Evolutionary conservation across 805 yeast genomes (phyloP), one percentile per base, ranked within the genome.

Genomic region (Candida easanensis): DNA sequence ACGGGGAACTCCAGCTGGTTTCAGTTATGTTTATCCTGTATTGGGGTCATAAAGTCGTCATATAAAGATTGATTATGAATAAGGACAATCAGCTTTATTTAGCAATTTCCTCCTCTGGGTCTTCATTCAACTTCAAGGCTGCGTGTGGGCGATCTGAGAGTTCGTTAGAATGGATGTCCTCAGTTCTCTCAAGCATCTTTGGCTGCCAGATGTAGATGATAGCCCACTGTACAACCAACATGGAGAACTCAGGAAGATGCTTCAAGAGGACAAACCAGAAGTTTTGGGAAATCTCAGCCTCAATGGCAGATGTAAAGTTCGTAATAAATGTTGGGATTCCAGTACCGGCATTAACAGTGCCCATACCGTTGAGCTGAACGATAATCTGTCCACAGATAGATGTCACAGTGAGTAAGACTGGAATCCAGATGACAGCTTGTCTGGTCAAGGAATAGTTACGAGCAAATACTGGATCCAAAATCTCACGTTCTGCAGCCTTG

Each of bases 381-480:
- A 31, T 4, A 26, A 30, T 13, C 13, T 19, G 36, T 33, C 41
- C 41, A 22, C 28, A 2, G 15, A 37, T 10, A 6, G 40, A 33
- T 16, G 22, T n/a, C 16, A 33, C 15, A 3, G 30, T n/a, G 4
- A 41, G 38, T 9, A 26, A 14, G 4, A 49, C 30, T 8, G 53
- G 53, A 17, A 46, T 44, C 36, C 39, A 39, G 32, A 46, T 6
- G 11, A 36, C 33, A 13, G 30, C 30, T 11, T 33, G 44, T 33
- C 42, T 39, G 1, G 50, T 43, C 9, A 25, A 38, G 3, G 23
- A 5, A 22, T 43, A 49, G 36, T 49, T 49, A 9, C 39, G 41
- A 2, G 42, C 36, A 31, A 46, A 49, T 4, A 49, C 38, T 7
- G 50, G 48, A 25, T 49, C 53, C 25, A 44, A 19, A 39, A 49